Percentiles rank a stretch among this genome's conserved stretches.
These are phyloP conservation scores for Plectosphaerella cucumerina DNA, from an alignment of 2,329 filamentous ascomycete species.

Conservation along the genomic window DNA sequence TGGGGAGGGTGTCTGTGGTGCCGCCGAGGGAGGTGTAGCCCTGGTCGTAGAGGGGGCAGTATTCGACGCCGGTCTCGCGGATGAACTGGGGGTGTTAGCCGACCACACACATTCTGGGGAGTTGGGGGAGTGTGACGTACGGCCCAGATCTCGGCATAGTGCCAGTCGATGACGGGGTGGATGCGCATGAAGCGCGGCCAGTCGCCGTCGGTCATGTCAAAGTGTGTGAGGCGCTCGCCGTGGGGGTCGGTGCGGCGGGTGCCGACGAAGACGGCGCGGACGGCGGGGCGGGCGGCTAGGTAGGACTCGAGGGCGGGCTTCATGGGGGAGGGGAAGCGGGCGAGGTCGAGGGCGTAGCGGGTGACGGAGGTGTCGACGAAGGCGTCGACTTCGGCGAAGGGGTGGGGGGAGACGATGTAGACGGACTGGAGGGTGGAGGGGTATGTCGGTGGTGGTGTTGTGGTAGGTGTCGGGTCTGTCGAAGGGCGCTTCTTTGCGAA, in stretches of 20 bases:
- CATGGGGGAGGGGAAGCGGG: slow-evolving; percentile 75
- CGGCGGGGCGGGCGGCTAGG: slow-evolving; percentile 55
- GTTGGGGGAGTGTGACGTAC: slow-evolving; percentile 50
- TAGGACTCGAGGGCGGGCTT: slow-evolving; percentile 76
- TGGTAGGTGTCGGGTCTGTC: slow-evolving; percentile 14
- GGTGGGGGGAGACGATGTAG: slow-evolving; percentile 81
- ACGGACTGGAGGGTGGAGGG: slow-evolving; percentile 65
- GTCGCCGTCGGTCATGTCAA: slow-evolving; percentile 80
- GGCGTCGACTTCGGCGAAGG: slow-evolving; percentile 79
- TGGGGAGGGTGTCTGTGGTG: slow-evolving; percentile 81
- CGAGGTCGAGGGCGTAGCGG: slow-evolving; percentile 71
- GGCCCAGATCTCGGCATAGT: slow-evolving; percentile 91
- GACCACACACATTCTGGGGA: neutral
- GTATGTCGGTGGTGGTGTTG: slow-evolving; percentile 16
- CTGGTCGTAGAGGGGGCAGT: slow-evolving; percentile 80
- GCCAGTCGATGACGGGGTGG: slow-evolving; percentile 97
- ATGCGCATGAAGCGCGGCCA: slow-evolving; percentile 94
- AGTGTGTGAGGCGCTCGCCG: slow-evolving; percentile 71
- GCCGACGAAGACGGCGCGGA: slow-evolving; percentile 81
- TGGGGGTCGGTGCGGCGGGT: slow-evolving; percentile 91
- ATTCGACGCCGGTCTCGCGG: slow-evolving; percentile 71
- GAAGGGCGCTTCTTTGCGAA: slow-evolving; percentile 21
- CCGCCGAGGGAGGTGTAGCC: slow-evolving; percentile 94
- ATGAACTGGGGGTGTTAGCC: slow-evolving; percentile 57
- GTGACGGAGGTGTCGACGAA: slow-evolving; percentile 68